Evolutionary conservation across 2,329 filamentous ascomycete species (phyloP), one percentile per base, ranked within the genome.

Genomic region (Aspergillus sp.): DNA sequence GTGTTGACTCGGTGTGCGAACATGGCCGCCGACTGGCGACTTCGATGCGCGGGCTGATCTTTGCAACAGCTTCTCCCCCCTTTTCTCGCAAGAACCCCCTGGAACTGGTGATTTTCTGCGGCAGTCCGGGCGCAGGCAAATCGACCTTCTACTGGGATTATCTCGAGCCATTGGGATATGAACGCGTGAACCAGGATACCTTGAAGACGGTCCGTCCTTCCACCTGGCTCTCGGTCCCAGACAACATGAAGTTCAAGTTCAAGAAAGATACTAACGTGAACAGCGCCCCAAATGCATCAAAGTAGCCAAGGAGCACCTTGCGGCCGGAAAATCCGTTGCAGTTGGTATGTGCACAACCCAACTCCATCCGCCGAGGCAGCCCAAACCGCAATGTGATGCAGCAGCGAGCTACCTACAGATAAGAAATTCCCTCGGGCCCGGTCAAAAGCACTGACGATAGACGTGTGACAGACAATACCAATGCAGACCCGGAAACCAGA

Each of bases 81-180:
- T 76, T 82, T 58, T 76, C 80, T 44, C 90, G 86, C 73, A 81
- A 78, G 47, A 83, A 87, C 62, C 69, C 81, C 5, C 71, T 84
- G 58, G 92, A 96, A 50, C 76, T 97, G 13, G 82, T 97, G 20
- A 72, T 97, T 7, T 90, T 95, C 68, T 93, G 89, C 65, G 94
- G 94, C 1, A 90, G 89, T 45, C 94, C 94, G 0, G 92, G 89
- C 1, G 85, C 90, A 2, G 94, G 94, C 16, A 97, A 99, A 72
- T 95, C 90, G 36, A 93, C 90, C 0, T 96, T 94, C 65, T 96
- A 87, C 73, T 90, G 87, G 84, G 85, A 81, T 56, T 76, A 88
- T 58, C 76, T 97, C 33, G 79, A 91, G 66, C 88, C 88, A 20
- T 73, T 94, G 24, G 88, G 86, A 3, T 97, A 95, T 67, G 82